Evolutionary conservation across 2,329 filamentous ascomycete genomes (phyloP).

Genomic region (Talaromyces sp.): DNA sequence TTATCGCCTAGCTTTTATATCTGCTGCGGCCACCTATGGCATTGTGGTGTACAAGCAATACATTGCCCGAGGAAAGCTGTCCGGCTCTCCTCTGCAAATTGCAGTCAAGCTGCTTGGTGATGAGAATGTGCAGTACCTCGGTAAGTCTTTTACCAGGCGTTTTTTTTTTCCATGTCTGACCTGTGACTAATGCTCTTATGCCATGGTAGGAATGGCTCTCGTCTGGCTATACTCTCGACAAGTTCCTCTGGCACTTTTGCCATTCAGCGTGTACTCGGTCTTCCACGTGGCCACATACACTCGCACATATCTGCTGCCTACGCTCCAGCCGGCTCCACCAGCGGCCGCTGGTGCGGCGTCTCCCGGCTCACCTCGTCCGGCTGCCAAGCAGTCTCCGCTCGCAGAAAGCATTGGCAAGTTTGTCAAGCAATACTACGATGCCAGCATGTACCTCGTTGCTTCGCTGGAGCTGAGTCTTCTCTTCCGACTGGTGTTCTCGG

Average conservation of each 20-base stretch:
- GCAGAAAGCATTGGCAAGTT: slow-evolving; percentile 84
- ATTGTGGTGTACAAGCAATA: slow-evolving; percentile 99
- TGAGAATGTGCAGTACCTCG: slow-evolving; percentile 96
- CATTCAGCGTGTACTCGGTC: slow-evolving; percentile 93
- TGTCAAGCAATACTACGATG: slow-evolving; percentile 96
- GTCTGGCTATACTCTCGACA: slow-evolving; percentile 92
- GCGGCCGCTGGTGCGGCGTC: slow-evolving; percentile 48
- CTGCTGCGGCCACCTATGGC: slow-evolving; percentile 87
- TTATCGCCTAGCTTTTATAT: slow-evolving; percentile 85
- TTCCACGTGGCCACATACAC: slow-evolving; percentile 98
- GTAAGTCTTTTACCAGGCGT: slow-evolving; percentile 49
- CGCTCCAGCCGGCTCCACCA: slow-evolving; percentile 61
- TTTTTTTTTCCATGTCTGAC: neutral
- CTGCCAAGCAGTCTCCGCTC: slow-evolving; percentile 52
- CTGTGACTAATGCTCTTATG: slow-evolving; percentile 11
- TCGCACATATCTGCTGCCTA: slow-evolving; percentile 86
- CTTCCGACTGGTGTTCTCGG: slow-evolving; percentile 73
- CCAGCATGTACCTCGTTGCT: slow-evolving; percentile 89
- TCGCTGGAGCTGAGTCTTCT: slow-evolving; percentile 82
- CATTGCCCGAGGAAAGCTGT: slow-evolving; percentile 73
- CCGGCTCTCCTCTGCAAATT: slow-evolving; percentile 58
- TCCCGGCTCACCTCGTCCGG: slow-evolving; percentile 46
- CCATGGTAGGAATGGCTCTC: slow-evolving; percentile 71
- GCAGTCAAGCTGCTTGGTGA: slow-evolving; percentile 66
- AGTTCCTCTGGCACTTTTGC: slow-evolving; percentile 82